phyloP scores from a whole-genome alignment of 2,329 filamentous ascomycete genomes.

The Atkinsonella texensis region DNA sequence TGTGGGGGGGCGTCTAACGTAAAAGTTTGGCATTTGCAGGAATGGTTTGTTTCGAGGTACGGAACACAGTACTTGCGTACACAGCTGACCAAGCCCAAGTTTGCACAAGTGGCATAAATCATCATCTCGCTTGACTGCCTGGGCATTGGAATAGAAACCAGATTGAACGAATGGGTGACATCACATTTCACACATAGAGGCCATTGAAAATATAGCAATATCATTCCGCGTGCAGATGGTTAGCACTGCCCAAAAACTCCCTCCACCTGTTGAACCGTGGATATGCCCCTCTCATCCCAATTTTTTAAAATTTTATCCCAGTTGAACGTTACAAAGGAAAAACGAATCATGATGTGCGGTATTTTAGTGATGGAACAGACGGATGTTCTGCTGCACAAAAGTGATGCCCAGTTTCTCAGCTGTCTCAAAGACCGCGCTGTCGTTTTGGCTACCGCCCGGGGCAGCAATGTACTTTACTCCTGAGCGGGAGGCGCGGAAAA shows the following conservation, averaged over 20 bases:
- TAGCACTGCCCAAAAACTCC: neutral
- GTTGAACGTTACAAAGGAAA: neutral
- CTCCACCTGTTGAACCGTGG: neutral
- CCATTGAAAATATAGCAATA: no score
- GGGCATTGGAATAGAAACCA: no score
- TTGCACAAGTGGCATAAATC: no score
- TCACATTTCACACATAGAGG: no score
- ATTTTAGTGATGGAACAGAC: slow-evolving; percentile 84
- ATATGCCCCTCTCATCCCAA: neutral
- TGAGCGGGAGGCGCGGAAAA: slow-evolving; percentile 79
- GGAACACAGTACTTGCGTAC: no score
- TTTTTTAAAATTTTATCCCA: neutral
- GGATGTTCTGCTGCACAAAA: slow-evolving; percentile 88
- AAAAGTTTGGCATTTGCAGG: no score
- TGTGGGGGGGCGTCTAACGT: no score
- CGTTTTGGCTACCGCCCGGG: slow-evolving; percentile 81
- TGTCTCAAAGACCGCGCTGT: slow-evolving; percentile 70
- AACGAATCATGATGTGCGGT: neutral
- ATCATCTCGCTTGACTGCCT: no score
- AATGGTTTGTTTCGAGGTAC: no score
- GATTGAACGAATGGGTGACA: no score
- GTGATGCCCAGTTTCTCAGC: slow-evolving; percentile 86
- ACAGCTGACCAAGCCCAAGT: no score
- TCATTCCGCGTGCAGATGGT: neutral
- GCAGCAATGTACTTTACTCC: slow-evolving; percentile 95